Evolutionary conservation across 2,329 filamentous ascomycete species (phyloP).

Genomic region (Cadophora luteo-olivacea): DNA sequence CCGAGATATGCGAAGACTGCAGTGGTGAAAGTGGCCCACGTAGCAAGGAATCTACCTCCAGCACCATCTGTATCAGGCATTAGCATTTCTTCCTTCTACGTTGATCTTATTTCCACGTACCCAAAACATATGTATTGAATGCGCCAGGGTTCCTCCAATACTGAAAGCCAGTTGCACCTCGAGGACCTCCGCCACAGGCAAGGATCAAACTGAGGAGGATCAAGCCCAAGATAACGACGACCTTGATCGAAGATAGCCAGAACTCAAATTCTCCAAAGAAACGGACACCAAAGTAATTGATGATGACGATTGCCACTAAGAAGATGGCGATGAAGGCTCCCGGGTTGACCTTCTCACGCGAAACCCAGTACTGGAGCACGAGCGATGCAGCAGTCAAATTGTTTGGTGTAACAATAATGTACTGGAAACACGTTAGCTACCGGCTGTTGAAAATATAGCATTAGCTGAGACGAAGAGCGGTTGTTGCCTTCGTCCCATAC

Average conservation of each 20-base stretch:
- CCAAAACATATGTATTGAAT: constrained; percentile 49
- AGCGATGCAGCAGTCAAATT: constrained; percentile 80
- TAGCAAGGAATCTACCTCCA: constrained; percentile 62
- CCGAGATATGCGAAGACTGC: constrained; percentile 68
- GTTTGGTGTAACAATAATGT: constrained; percentile 85
- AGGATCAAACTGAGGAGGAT: constrained; percentile 71
- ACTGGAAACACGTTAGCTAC: constrained; percentile 47
- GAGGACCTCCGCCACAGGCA: constrained; percentile 69
- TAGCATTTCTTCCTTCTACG: constrained; percentile 4
- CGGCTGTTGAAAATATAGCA: background rate
- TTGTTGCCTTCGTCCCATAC: background rate
- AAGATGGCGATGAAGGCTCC: constrained; percentile 82
- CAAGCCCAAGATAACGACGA: constrained; percentile 68
- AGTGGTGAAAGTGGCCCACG: constrained; percentile 57
- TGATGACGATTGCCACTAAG: constrained; percentile 64
- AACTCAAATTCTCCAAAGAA: constrained; percentile 56
- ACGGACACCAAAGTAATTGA: constrained; percentile 65
- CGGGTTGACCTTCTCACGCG: constrained; percentile 69
- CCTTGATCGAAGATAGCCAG: constrained; percentile 71
- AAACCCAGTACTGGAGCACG: constrained; percentile 80
- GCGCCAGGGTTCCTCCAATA: constrained; percentile 56
- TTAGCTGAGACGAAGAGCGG: background rate
- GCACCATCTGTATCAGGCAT: constrained; percentile 41
- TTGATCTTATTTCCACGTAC: constrained; percentile 49
- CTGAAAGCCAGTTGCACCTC: constrained; percentile 57